Evolutionary conservation across 192 early-diverging fungal species (phyloP), one percentile per base, ranked within the genome.

Genomic region (Dispira parvispora): DNA sequence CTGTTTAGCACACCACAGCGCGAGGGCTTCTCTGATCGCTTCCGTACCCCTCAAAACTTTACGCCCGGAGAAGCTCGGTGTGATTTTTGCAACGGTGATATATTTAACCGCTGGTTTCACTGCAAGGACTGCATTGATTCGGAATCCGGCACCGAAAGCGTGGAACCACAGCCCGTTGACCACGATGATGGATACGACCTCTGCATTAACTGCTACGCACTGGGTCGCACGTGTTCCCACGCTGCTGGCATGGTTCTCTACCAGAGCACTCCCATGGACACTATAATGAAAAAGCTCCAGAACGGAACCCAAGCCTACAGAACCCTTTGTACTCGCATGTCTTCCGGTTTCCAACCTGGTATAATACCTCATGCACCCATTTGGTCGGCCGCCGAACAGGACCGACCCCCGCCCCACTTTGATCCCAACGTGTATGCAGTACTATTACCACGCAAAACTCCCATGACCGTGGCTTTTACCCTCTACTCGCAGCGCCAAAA

Each of bases 221-320:
- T 43, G 38, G 57, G 57, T 42, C 57, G 57, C 27, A 43, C 57
- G 32, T 60, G 57, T 42, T 3, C 14, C 18, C 57, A 60, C 57
- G 38, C 28, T 0, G 3, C 18, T 16, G 38, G 38, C 2, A 60
- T 60, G 57, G 12, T 20, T 18, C 10, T 43, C 38, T 43, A n/a
- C 12, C 11, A 43, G 3, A 14, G 8, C 14, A 43, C 14, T 18
- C 42, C 57, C 57, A 60, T 60, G 32, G 21, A 13, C 4, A 2
- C 32, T 9, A 18, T 42, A 18, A 6, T 38, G 32, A 38, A 38
- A 38, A 38, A 38, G 32, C 32, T 38, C 32, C 32, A 38, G 32
- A 6, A 38, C 32, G 32, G 32, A 38, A 38, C 32, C 32, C 32
- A 38, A 6, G 6, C 32, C 32, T 38, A 38, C 32, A 38, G 32